Evolutionary conservation across 2,329 filamentous ascomycete genomes (phyloP).

Genomic region (Aureobasidium sp.): DNA sequence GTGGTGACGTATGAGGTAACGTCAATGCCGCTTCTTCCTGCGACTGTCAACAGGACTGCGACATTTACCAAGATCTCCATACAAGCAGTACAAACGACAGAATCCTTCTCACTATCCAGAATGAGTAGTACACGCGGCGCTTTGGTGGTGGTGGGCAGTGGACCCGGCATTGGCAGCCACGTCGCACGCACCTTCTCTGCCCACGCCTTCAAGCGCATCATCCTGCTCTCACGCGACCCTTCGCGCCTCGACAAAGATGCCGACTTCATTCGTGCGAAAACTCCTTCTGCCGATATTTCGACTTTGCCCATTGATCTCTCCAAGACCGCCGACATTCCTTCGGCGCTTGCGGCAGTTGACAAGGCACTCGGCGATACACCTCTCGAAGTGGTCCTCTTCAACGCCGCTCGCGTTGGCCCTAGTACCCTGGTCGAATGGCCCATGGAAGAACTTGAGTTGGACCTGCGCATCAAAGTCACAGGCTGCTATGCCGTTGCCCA

Average conservation of each 20-base stretch:
- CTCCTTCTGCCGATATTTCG: constrained; percentile 34
- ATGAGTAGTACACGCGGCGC: constrained; percentile 16
- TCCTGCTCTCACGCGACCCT: constrained; percentile 41
- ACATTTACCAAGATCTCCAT: background rate
- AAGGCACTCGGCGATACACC: constrained; percentile 32
- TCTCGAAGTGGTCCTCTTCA: constrained; percentile 46
- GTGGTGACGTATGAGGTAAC: background rate
- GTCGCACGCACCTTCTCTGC: constrained; percentile 37
- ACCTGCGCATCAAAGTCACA: constrained; percentile 45
- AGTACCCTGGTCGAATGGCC: constrained; percentile 37
- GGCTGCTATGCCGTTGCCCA: constrained; percentile 43
- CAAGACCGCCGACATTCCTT: constrained; percentile 33
- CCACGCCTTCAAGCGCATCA: constrained; percentile 41
- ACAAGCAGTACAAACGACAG: background rate
- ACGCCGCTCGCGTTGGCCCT: constrained; percentile 44
- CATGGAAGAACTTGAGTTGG: constrained; percentile 42
- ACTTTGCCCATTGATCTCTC: constrained; percentile 41
- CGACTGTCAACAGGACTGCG: background rate
- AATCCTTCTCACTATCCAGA: background rate
- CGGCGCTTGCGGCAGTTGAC: constrained; percentile 34
- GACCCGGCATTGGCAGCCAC: constrained; percentile 43
- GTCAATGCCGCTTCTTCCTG: background rate
- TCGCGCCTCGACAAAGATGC: constrained; percentile 34
- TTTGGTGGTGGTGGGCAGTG: constrained; percentile 38
- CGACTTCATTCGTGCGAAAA: constrained; percentile 26